Evolutionary conservation across 345 rosid species (phyloP), one percentile per base, ranked within the genome.

Genomic region (Mangifera indica): DNA sequence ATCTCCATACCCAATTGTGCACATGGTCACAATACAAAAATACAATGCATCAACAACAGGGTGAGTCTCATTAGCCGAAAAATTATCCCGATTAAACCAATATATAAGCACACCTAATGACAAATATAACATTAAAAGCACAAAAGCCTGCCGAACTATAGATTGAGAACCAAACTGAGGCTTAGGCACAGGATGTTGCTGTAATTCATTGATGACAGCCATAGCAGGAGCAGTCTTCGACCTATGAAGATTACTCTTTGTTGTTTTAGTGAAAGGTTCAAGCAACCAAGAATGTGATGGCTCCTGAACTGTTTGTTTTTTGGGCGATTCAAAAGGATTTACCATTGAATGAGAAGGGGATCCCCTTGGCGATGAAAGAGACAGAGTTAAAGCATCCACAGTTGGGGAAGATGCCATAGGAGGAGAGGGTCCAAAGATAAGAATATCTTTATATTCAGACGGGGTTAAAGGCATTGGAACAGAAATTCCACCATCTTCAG

Each of bases 1-100:
- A 67, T 95, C 99, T 57, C 98, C 98, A 63, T 91, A 95, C 17
- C 97, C 98, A 55, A 94, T 92, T 0, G 98, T 94, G 77, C 98
- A 94, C 97, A 94, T 89, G 4, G 98, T 94, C 0, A 94, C 98
- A 21, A 90, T 86, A 72, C 97, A 91, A 72, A 95, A 95, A 78
- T 91, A 95, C 64, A 95, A 72, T 8, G 93, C 98, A 76, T 91
- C 99, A 65, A 90, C 93, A n/a, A 92, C 83, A 0, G 97, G 99
- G 61, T 94, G 93, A 40, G 97, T 95, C 74, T 86, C 81, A 17
- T 21, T 66, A 4, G 81, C 93, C 1, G 73, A 9, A 71, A 86
- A 95, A 54, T 71, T 62, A 55, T 86, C 79, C 46, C 91, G 82
- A 74, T 84, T 87, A 70, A 78, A 32, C 83, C 90, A 89, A 76